Conservation (phyloP, 345 rosid genomes). For the Acer campestre region DNA sequence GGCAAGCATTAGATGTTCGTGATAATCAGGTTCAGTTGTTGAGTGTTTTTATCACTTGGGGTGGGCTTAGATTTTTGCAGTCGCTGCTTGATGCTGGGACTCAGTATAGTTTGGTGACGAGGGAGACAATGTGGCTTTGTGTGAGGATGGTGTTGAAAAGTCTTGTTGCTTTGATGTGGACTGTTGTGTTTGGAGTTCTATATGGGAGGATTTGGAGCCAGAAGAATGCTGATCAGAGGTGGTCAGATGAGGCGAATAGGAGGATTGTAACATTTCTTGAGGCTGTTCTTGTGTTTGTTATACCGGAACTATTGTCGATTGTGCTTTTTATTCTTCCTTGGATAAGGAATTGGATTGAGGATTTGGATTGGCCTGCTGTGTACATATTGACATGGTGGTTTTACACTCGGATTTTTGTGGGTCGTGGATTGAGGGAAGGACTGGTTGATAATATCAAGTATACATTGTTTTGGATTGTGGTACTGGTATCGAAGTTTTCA, state of each 20-base stretch:
- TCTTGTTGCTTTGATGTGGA: constrained; percentile 68
- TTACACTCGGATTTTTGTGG: constrained; percentile 71
- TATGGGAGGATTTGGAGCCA: constrained; percentile 84
- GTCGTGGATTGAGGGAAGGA: constrained; percentile 93
- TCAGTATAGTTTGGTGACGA: constrained; percentile 81
- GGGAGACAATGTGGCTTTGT: constrained; percentile 60
- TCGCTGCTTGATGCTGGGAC: constrained; percentile 83
- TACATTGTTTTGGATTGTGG: constrained; percentile 69
- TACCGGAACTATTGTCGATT: constrained; percentile 80
- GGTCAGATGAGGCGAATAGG: constrained; percentile 65
- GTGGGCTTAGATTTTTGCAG: constrained; percentile 65
- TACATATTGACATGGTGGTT: constrained; percentile 91
- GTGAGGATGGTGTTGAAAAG: constrained; percentile 80
- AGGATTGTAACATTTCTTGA: constrained; percentile 63
- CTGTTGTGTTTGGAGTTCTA: constrained; percentile 69
- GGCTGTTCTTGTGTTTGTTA: constrained; percentile 60
- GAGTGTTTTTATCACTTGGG: constrained; percentile 88
- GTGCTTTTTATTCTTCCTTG: constrained; percentile 77
- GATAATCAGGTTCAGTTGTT: constrained; percentile 70
- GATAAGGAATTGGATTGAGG: constrained; percentile 75
- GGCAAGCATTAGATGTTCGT: constrained; percentile 56
- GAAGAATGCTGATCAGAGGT: constrained; percentile 54
- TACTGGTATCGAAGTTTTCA: constrained; percentile 59
- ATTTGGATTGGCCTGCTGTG: constrained; percentile 59
- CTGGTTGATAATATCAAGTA: constrained; percentile 72